Evolutionary conservation across 2,329 filamentous ascomycete genomes (phyloP).

Genomic region (Fusarium sp.): DNA sequence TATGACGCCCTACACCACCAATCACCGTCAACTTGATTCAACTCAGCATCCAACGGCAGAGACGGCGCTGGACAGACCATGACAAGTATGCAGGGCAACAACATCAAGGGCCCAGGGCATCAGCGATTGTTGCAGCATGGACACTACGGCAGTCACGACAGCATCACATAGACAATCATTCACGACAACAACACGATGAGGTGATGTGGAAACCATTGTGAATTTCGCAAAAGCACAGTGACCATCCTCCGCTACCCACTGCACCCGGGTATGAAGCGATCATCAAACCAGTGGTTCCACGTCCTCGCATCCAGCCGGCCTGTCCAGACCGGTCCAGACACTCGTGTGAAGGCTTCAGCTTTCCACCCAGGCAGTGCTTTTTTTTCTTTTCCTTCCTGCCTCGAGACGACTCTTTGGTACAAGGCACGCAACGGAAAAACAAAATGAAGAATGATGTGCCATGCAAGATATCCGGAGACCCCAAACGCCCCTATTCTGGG

Average conservation of each 20-base stretch:
- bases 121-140: constrained; percentile 1
- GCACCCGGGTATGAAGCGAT: constrained; percentile 68
- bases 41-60: neutral
- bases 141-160: constrained; percentile 29
- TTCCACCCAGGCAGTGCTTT: constrained; percentile 65
- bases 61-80: neutral
- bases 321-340: constrained; percentile 53
- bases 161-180: constrained; percentile 23
- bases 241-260: constrained; percentile 57
- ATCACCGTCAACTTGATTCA: neutral
- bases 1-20: constrained; percentile 26
- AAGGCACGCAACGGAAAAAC: constrained; percentile 58
- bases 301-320: constrained; percentile 63
- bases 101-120: neutral
- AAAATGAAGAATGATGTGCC: constrained; percentile 59
- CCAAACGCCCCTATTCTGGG: constrained; percentile 75
- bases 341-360: constrained; percentile 69
- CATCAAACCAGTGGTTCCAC: constrained; percentile 70
- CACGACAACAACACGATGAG: constrained; percentile 32
- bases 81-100: neutral
- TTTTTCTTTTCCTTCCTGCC: constrained; percentile 51
- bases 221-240: constrained; percentile 69
- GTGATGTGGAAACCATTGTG: constrained; percentile 62
- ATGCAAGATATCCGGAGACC: constrained; percentile 85
- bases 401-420: constrained; percentile 57